These are phyloP conservation scores for Candida pseudoviswanathii DNA, from an alignment of 1,139 yeast genomes.

Conservation along the genomic window DNA sequence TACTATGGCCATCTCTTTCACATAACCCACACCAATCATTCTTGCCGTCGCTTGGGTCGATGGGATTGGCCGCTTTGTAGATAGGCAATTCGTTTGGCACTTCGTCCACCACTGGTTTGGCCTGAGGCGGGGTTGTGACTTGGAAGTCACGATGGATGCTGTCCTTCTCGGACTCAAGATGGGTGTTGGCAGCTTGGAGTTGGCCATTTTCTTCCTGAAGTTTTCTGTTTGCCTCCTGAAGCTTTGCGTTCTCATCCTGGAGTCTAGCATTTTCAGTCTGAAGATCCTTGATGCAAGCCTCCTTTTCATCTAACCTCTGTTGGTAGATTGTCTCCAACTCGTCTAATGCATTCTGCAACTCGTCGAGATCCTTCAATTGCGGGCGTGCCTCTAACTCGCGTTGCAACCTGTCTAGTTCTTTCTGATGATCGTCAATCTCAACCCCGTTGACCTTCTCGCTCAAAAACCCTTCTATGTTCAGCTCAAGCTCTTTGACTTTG, in stretches of 20 bases:
- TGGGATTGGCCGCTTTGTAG: conserved; percentile 48
- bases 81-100: conserved; percentile 41
- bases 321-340: conserved; percentile 35
- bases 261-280: conserved; percentile 19
- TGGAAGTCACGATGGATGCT: too few relatives aligned
- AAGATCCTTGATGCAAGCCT: conserved; percentile 28
- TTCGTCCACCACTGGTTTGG: not conserved
- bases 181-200: not conserved
- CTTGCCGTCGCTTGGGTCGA: conserved; percentile 77
- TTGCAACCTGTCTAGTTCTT: conserved; percentile 18
- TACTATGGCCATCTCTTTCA: conserved; percentile 85
- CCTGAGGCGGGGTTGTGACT: not conserved
- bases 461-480: conserved; percentile 7
- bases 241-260: conserved; percentile 11
- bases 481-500: conserved; percentile 20
- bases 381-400: conserved; percentile 34
- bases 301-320: conserved; percentile 31
- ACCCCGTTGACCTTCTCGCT: conserved; percentile 14
- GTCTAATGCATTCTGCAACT: conserved; percentile 32
- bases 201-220: conserved; percentile 5
- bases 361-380: conserved; percentile 32
- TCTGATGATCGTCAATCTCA: conserved; percentile 16
- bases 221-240: conserved; percentile 20
- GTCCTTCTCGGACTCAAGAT: too few relatives aligned
- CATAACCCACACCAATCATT: conserved; percentile 89